These are phyloP conservation scores for Mycena albidolilacea DNA, from an alignment of 768 basidiomycete genomes.

Conservation along the genomic window DNA sequence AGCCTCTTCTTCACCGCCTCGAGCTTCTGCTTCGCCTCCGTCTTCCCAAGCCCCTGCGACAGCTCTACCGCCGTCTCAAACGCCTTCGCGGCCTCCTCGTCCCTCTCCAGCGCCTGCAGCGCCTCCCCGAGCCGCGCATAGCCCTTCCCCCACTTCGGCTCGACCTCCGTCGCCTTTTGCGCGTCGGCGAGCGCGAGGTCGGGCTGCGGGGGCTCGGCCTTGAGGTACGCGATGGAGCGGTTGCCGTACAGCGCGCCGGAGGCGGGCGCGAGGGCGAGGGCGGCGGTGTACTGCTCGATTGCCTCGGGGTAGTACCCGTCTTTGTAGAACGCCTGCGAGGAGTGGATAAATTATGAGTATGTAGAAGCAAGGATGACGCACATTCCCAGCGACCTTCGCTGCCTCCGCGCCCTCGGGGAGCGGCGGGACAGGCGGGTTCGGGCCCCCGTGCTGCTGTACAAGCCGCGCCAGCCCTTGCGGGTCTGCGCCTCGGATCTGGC, in stretches of 20 bases:
- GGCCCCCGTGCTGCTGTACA: constrained; percentile 34
- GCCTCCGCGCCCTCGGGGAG: constrained; percentile 40
- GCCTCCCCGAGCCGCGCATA: constrained; percentile 41
- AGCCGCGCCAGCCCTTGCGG: constrained; percentile 36
- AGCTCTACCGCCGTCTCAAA: constrained; percentile 37
- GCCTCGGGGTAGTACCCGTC: constrained; percentile 38
- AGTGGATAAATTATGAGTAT: neutral
- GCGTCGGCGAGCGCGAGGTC: constrained; percentile 42
- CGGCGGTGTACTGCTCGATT: constrained; percentile 40
- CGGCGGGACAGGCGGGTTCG: constrained; percentile 42
- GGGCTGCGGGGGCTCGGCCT: constrained; percentile 32
- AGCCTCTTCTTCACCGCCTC: constrained; percentile 50
- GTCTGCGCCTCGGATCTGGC: constrained; percentile 38
- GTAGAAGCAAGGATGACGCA: neutral
- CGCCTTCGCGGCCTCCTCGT: constrained; percentile 36
- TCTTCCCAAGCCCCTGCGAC: constrained; percentile 45
- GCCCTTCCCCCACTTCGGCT: constrained; percentile 43
- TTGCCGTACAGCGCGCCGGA: constrained; percentile 41
- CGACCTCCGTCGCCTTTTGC: constrained; percentile 40
- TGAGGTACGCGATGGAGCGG: constrained; percentile 42
- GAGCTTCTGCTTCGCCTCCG: constrained; percentile 41
- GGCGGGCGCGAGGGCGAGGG: constrained; percentile 34
- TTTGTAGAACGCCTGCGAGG: constrained; percentile 34
- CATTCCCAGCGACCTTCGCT: constrained; percentile 40
- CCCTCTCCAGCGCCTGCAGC: constrained; percentile 31